Percentiles rank a stretch among this genome's conserved stretches.
phyloP scores from a whole-genome alignment of 1,139 yeast genomes.

The Lodderomyces margitis region DNA sequence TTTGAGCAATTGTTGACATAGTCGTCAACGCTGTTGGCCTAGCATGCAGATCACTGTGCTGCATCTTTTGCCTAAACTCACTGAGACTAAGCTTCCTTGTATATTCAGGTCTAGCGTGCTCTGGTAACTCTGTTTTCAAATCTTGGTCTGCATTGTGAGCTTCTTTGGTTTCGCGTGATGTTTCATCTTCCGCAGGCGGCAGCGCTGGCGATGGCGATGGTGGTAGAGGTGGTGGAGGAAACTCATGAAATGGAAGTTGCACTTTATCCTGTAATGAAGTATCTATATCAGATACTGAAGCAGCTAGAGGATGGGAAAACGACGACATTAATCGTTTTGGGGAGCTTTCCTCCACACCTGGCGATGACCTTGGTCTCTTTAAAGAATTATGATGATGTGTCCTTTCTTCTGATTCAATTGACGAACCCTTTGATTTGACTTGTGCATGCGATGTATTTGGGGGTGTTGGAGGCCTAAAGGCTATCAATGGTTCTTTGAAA shows the following conservation, averaged over 20 bases:
- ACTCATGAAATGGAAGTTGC: too few species aligned
- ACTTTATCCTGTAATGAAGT: too few species aligned
- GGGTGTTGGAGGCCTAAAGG: conserved; percentile 3
- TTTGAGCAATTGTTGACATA: background rate
- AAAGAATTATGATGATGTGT: background rate
- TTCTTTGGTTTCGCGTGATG: background rate
- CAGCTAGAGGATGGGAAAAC: background rate
- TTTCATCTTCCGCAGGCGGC: background rate
- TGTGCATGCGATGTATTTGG: conserved; percentile 2
- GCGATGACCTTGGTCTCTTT: background rate
- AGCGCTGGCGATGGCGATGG: conserved; percentile 3
- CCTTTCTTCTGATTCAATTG: background rate
- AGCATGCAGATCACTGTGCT: background rate
- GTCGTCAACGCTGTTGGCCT: conserved; percentile 1
- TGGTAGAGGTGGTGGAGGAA: background rate
- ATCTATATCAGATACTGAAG: background rate
- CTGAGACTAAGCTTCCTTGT: conserved; percentile 4
- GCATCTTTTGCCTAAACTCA: conserved; percentile 1
- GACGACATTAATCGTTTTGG: background rate
- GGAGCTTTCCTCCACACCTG: background rate
- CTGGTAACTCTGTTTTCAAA: conserved; percentile 1
- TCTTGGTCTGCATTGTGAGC: background rate
- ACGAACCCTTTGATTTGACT: background rate
- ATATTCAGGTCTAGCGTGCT: background rate
- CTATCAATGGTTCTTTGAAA: background rate